phyloP scores from a whole-genome alignment of 352 stramenopile genomes.

The Phytopythium sindhum region DNA sequence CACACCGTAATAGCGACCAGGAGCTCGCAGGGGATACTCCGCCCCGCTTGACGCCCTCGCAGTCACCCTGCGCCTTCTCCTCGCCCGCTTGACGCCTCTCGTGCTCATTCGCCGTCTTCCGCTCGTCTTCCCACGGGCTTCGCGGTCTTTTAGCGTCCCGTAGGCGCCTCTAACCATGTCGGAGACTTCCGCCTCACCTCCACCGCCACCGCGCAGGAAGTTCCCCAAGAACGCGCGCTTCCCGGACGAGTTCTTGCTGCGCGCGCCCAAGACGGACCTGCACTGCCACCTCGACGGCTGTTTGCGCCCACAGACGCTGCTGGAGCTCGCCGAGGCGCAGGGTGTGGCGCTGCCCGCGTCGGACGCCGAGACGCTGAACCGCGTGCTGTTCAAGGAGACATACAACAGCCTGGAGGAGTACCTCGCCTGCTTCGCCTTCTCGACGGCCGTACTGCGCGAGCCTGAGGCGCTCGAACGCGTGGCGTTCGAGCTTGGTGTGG shows the following conservation, averaged over 20 bases:
- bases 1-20: neutral
- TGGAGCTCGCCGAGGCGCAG: constrained; percentile 77
- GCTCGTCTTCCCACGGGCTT: neutral
- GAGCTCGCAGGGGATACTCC: no score
- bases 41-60: no score
- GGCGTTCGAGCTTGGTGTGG: constrained; percentile 79
- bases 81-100: neutral
- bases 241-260: constrained; percentile 66
- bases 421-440: constrained; percentile 80
- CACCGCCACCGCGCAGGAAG: neutral
- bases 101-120: neutral
- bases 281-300: constrained; percentile 88
- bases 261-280: constrained; percentile 79
- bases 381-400: constrained; percentile 75
- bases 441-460: constrained; percentile 60
- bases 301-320: constrained; percentile 74
- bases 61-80: neutral
- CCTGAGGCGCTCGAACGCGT: constrained; percentile 72
- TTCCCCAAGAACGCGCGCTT: constrained; percentile 60
- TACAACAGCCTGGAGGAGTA: constrained; percentile 85
- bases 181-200: neutral
- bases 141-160: neutral
- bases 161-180: neutral
- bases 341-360: constrained; percentile 73
- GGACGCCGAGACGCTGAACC: constrained; percentile 50